phyloP scores from a whole-genome alignment of 129 eudicot species.

The Silybum marianum region DNA sequence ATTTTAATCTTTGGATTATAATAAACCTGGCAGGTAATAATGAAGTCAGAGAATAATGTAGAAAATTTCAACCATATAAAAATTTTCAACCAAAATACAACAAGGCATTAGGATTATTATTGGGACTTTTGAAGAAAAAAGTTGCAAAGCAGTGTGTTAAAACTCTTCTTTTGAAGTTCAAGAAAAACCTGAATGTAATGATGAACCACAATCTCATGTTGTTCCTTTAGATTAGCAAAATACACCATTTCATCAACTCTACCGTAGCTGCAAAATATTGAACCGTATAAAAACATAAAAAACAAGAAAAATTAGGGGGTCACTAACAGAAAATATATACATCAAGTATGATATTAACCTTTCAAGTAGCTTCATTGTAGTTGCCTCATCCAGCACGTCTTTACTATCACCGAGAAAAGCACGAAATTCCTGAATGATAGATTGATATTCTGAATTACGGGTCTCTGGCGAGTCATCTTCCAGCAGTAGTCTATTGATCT shows the following conservation, averaged over 20 bases:
- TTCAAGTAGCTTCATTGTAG: conserved; percentile 87
- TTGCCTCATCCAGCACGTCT: conserved; percentile 96
- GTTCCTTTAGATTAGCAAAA: conserved; percentile 94
- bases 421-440: conserved; percentile 71
- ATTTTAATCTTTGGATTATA: not conserved
- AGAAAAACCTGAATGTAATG: conserved; percentile 86
- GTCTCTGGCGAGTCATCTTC: conserved; percentile 63
- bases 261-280: conserved; percentile 69
- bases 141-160: conserved; percentile 2
- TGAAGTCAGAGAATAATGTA: not conserved
- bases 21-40: not conserved
- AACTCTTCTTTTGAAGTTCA: not conserved
- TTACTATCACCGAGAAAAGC: conserved; percentile 95
- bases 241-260: conserved; percentile 96
- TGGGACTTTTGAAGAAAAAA: not conserved
- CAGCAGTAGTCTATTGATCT: conserved; percentile 90
- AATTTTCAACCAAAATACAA: not conserved
- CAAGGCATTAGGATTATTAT: not conserved
- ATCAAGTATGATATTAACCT: conserved; percentile 45
- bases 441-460: conserved; percentile 66
- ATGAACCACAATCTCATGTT: conserved; percentile 84
- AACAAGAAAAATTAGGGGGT: not conserved
- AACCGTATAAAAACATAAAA: not conserved
- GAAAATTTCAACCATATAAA: not conserved
- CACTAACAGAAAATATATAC: not conserved